These are phyloP conservation scores for Coniochaeta sp. DNA, from an alignment of 2,329 filamentous ascomycete genomes.

Conservation along the genomic window DNA sequence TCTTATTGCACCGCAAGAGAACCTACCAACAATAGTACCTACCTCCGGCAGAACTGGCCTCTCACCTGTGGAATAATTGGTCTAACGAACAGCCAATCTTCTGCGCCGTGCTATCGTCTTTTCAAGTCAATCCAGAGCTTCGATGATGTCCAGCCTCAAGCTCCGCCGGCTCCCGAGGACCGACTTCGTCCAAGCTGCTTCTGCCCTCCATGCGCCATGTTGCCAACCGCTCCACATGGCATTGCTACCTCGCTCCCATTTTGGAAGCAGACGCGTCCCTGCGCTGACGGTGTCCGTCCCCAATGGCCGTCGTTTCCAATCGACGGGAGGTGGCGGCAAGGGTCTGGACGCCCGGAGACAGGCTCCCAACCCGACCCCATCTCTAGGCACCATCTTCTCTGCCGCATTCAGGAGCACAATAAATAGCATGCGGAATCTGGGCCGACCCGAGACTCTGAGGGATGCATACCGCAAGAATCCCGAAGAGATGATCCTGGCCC, in stretches of 20 bases:
- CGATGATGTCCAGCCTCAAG: neutral
- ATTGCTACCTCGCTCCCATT: neutral
- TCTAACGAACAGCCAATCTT: neutral
- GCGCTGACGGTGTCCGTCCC: no score
- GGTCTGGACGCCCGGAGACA: neutral
- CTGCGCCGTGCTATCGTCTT: neutral
- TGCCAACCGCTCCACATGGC: neutral
- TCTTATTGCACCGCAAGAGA: no score
- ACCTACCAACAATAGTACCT: no score
- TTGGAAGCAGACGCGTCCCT: no score
- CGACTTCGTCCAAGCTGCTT: neutral
- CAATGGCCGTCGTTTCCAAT: neutral
- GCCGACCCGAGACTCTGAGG: neutral
- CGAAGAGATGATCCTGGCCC: constrained; percentile 30
- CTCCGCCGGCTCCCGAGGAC: neutral
- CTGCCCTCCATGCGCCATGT: neutral
- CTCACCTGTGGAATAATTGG: no score
- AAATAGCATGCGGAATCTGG: neutral
- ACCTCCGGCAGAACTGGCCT: no score
- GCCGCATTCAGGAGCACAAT: neutral
- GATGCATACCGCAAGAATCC: constrained; percentile 30
- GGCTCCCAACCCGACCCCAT: neutral
- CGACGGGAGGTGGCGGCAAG: neutral
- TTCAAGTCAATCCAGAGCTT: neutral
- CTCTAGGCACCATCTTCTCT: neutral